Evolutionary conservation across 73 alveolate species (phyloP).

Genomic region (Tetrahymena elliotti): DNA sequence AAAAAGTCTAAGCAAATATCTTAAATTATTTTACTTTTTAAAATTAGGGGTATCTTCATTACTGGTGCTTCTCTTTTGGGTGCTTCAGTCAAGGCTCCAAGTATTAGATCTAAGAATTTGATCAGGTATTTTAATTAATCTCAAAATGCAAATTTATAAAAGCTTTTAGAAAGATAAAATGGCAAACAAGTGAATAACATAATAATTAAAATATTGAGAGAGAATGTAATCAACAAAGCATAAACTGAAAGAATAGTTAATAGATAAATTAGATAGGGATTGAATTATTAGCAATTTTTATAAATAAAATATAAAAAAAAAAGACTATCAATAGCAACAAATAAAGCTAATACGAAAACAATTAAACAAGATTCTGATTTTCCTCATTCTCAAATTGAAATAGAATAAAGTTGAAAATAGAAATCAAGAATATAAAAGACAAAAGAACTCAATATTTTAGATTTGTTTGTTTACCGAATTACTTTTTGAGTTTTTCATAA

Average conservation of each 20-base stretch:
- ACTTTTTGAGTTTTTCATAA: background rate
- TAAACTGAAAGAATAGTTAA: too few relatives aligned
- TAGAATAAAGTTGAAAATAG: too few relatives aligned
- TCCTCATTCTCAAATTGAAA: too few relatives aligned
- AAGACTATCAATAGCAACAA: too few relatives aligned
- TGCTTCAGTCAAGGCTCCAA: slow-evolving; percentile 96
- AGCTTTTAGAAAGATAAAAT: background rate
- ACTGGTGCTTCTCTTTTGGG: slow-evolving; percentile 96
- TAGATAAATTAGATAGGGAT: background rate
- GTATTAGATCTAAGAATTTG: slow-evolving; percentile 94
- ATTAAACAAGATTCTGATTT: too few relatives aligned
- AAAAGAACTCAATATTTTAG: background rate
- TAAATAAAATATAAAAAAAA: too few relatives aligned
- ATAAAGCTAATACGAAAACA: too few relatives aligned
- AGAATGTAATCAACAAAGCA: too few relatives aligned
- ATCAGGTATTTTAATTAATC: slow-evolving; percentile 42
- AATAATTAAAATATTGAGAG: background rate
- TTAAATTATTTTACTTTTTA: background rate
- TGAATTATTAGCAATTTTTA: too few relatives aligned
- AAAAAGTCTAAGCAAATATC: background rate
- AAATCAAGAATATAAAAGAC: background rate
- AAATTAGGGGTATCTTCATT: slow-evolving; percentile 94
- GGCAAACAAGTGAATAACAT: background rate
- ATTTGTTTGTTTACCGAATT: background rate
- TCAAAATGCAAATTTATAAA: too few relatives aligned